These are phyloP conservation scores for Tulasnella calospora DNA, from an alignment of 768 basidiomycete genomes.

Conservation along the genomic window DNA sequence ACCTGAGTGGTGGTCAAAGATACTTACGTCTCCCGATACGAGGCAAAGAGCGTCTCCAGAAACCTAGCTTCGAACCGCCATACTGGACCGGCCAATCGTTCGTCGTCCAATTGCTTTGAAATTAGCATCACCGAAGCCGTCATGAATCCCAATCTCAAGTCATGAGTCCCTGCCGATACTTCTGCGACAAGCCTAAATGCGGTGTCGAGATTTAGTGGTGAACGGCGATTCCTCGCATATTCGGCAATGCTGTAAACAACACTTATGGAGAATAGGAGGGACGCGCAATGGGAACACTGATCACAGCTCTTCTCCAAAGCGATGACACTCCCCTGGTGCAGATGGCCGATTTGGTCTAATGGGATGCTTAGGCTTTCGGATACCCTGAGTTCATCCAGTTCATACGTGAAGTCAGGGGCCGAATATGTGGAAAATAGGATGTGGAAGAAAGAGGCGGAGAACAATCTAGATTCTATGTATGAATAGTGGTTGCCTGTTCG, in stretches of 20 bases:
- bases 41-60: too few relatives aligned
- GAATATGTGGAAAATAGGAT: neutral
- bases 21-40: too few relatives aligned
- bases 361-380: neutral
- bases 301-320: neutral
- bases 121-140: too few relatives aligned
- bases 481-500: neutral
- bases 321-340: neutral
- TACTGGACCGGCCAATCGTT: too few relatives aligned
- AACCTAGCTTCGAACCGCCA: too few relatives aligned
- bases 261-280: neutral
- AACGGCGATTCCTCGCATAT: too few relatives aligned
- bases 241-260: neutral
- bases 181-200: too few relatives aligned
- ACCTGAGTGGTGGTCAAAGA: too few relatives aligned
- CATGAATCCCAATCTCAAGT: too few relatives aligned
- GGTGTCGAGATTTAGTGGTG: too few relatives aligned
- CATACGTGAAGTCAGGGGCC: neutral
- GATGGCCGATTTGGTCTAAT: neutral
- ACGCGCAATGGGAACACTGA: neutral
- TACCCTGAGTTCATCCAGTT: accelerated
- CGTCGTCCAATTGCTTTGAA: too few relatives aligned
- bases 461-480: neutral
- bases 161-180: too few relatives aligned
- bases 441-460: neutral